phyloP scores from a whole-genome alignment of 2,329 filamentous ascomycete species.

The Cadophora gregata region DNA sequence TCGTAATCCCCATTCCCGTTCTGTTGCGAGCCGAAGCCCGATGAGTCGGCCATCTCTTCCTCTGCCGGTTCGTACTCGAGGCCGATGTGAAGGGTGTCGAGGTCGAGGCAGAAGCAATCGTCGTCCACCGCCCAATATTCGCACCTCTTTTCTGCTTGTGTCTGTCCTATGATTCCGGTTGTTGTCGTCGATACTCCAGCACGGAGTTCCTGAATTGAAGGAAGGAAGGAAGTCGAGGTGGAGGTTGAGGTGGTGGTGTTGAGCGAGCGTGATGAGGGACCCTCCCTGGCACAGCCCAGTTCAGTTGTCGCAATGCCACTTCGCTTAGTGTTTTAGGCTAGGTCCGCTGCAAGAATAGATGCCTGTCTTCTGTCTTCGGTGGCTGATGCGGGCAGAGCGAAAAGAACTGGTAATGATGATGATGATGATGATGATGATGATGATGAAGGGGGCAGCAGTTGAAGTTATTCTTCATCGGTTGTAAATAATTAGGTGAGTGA shows the following conservation, averaged over 20 bases:
- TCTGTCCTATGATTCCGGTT: constrained; percentile 21
- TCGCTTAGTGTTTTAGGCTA: constrained; percentile 25
- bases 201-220: constrained; percentile 21
- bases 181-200: constrained; percentile 25
- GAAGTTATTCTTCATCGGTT: background rate
- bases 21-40: constrained; percentile 30
- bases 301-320: constrained; percentile 23
- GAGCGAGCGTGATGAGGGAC: constrained; percentile 24
- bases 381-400: constrained; percentile 11
- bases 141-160: constrained; percentile 27
- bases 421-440: too few species aligned
- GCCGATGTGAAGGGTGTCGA: constrained; percentile 35
- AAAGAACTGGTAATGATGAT: background rate
- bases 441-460: constrained; percentile 11
- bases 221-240: constrained; percentile 13
- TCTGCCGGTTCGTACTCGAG: constrained; percentile 32
- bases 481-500: background rate
- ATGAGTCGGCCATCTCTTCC: constrained; percentile 39
- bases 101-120: constrained; percentile 14
- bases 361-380: background rate
- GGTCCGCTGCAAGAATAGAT: constrained; percentile 24
- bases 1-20: constrained; percentile 51
- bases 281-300: constrained; percentile 21
- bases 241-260: constrained; percentile 18
- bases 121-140: constrained; percentile 25